Evolutionary conservation across 179 eudicot species (phyloP), one percentile per base, ranked within the genome.

Genomic region (Spergularia azorica): DNA sequence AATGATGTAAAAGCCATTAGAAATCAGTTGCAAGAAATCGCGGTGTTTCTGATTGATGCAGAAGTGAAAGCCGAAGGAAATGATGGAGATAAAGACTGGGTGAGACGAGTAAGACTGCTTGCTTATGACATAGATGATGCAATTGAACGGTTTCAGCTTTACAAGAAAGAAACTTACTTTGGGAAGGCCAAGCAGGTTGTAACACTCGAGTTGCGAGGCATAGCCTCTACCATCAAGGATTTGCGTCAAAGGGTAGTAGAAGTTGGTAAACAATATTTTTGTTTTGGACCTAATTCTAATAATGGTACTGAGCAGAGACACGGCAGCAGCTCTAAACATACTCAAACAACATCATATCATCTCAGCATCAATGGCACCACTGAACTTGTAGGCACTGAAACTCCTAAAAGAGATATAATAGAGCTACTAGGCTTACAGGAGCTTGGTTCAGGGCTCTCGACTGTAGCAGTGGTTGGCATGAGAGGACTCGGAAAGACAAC

Each of bases 401-500:
- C 15, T 17, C 60, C 73, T 12, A 77, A 57, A 78, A 39, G 8
- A 20, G 77, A 77, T 16, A 56, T 81, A 6, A 63, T 80, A 4
- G 46, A 63, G 18, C 41, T 56, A 10, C 55, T 76, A 12, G 57
- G 52, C 0, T 60, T 71, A 12, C 3, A 41, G 0, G 43, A 18
- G 32, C 13, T 41, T 6, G 10, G 61, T 52, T 32, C 54, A 4
- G 50, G n/a, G 21, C 39, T 55, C 8, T 51, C 72, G 4, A 67
- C 56, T 11, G 38, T 84, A 39, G 78, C 74, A 7, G 82, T 80
- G 15, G 56, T 78, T 1, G 86, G 86, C 11, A 80, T 75, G 81
- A 68, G 86, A 10, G 86, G 86, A 36, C 71, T 81, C 2, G 86
- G 86, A 52, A 84, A 84, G 75, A 84, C 82, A 0, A 70, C 82